A percentile compares a stretch with the other conserved stretches of the same genome.
These are phyloP conservation scores for Punica granatum DNA, from an alignment of 345 rosid genomes.

Conservation along the genomic window DNA sequence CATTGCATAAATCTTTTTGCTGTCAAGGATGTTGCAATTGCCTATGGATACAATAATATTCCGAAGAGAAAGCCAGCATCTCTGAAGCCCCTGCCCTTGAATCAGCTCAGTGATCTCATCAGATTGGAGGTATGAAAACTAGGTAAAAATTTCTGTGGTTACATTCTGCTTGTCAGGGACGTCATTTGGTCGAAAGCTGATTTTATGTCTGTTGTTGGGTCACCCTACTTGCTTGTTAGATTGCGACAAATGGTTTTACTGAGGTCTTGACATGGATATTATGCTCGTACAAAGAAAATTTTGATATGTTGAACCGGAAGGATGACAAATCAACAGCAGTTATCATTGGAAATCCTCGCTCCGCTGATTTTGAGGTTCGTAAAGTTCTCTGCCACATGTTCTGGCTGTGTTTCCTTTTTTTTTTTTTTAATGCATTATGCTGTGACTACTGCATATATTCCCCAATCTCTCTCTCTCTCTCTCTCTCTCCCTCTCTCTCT, in stretches of 20 bases:
- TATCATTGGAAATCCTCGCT: slow-evolving; percentile 70
- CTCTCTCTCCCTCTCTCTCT: no score
- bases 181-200: not conserved
- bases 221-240: slow-evolving; percentile 24
- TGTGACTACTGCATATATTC: not conserved
- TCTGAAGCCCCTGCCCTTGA: slow-evolving; percentile 57
- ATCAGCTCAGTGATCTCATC: slow-evolving; percentile 71
- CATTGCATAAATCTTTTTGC: slow-evolving; percentile 5
- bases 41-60: slow-evolving; percentile 83
- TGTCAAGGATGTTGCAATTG: slow-evolving; percentile 87
- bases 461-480: not conserved
- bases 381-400: not conserved
- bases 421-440: not conserved
- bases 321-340: slow-evolving; percentile 55
- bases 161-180: not conserved
- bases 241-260: slow-evolving; percentile 67
- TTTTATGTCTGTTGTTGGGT: not conserved
- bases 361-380: slow-evolving; percentile 89
- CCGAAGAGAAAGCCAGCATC: slow-evolving; percentile 59
- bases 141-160: not conserved
- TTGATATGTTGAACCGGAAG: slow-evolving; percentile 52
- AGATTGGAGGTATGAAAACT: slow-evolving; percentile 57
- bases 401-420: not conserved
- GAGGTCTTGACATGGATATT: slow-evolving; percentile 83
- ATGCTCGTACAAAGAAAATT: slow-evolving; percentile 64